A percentile compares a stretch with the other conserved stretches of the same genome.
These are phyloP conservation scores for Vitis cinerea DNA, from an alignment of 164 flowering plant genomes.

Conservation along the genomic window DNA sequence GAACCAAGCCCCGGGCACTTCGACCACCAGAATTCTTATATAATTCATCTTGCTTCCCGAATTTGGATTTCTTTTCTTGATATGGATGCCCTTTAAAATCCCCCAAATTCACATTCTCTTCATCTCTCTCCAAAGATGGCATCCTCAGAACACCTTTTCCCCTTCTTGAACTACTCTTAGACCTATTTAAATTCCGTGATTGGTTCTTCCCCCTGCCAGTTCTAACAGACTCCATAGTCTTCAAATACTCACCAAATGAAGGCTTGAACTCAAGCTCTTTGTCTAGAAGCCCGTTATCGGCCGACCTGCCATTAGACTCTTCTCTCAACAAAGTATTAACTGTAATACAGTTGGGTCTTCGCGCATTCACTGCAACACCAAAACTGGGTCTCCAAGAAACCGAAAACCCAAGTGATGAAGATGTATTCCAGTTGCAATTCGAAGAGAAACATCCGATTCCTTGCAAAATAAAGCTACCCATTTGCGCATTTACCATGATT, in stretches of 20 bases:
- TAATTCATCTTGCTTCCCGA: background rate
- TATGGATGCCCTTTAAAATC: background rate
- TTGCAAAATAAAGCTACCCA: slow-evolving; percentile 35
- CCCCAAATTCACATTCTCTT: slow-evolving; percentile 11
- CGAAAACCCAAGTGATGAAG: slow-evolving; percentile 20
- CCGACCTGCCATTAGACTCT: slow-evolving; percentile 14
- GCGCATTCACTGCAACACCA: slow-evolving; percentile 11
- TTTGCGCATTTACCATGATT: slow-evolving; percentile 15
- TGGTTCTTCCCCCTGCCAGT: slow-evolving; percentile 28
- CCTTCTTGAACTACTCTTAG: background rate
- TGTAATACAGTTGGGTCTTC: slow-evolving; percentile 6
- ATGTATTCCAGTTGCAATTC: slow-evolving; percentile 10
- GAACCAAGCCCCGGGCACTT: background rate
- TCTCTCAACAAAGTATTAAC: slow-evolving; percentile 24
- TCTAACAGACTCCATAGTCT: slow-evolving; percentile 72
- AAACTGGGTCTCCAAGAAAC: slow-evolving; percentile 25
- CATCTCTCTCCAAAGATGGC: slow-evolving; percentile 5
- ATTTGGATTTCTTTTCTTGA: background rate
- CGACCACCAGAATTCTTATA: background rate
- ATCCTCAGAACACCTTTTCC: background rate
- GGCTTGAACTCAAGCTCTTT: slow-evolving; percentile 67
- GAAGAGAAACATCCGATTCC: slow-evolving; percentile 14
- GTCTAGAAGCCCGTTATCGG: slow-evolving; percentile 32
- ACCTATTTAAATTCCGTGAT: slow-evolving; percentile 1
- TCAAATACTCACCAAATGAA: slow-evolving; percentile 76